Evolutionary conservation across 176 grass and related monocot species (phyloP).

Genomic region (Zoysia pacifica): DNA sequence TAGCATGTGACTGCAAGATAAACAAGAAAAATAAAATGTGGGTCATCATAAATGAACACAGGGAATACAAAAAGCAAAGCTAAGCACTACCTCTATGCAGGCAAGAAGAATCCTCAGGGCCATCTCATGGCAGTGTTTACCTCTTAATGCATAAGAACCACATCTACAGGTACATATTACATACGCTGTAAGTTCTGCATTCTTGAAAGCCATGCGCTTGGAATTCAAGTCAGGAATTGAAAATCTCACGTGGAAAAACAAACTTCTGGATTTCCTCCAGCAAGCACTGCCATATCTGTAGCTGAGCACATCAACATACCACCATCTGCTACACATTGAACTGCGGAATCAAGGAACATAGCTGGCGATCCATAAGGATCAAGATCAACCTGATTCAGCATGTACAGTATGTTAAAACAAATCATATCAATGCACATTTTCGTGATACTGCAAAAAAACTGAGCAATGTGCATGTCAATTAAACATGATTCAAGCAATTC

Average conservation of each 20-base stretch:
- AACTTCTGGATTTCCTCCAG: slow-evolving; percentile 72
- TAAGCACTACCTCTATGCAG: slow-evolving; percentile 64
- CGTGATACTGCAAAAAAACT: not conserved
- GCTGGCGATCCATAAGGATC: slow-evolving; percentile 91
- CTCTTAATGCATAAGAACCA: slow-evolving; percentile 83
- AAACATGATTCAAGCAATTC: not conserved
- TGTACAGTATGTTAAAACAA: slow-evolving; percentile 3
- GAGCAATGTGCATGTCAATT: not conserved
- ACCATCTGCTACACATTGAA: slow-evolving; percentile 77
- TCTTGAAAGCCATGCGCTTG: not conserved
- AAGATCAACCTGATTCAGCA: slow-evolving; percentile 69
- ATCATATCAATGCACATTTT: slow-evolving; percentile 17
- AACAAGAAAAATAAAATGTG: slow-evolving; percentile 23
- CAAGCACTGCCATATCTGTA: slow-evolving; percentile 88
- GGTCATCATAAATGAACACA: not conserved
- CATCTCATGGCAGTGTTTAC: slow-evolving; percentile 96
- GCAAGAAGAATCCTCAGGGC: slow-evolving; percentile 91
- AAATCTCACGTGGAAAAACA: slow-evolving; percentile 82
- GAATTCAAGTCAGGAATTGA: not conserved
- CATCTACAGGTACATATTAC: slow-evolving; percentile 54
- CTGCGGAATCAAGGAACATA: slow-evolving; percentile 78
- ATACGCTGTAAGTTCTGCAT: slow-evolving; percentile 10
- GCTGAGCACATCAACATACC: slow-evolving; percentile 85
- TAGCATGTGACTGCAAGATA: slow-evolving; percentile 75
- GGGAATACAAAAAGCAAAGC: slow-evolving; percentile 4